Percentiles rank a stretch among this genome's conserved stretches.
Evolutionary conservation across 106 monocot species (phyloP).

Genomic region (Iris macrosiphon): DNA sequence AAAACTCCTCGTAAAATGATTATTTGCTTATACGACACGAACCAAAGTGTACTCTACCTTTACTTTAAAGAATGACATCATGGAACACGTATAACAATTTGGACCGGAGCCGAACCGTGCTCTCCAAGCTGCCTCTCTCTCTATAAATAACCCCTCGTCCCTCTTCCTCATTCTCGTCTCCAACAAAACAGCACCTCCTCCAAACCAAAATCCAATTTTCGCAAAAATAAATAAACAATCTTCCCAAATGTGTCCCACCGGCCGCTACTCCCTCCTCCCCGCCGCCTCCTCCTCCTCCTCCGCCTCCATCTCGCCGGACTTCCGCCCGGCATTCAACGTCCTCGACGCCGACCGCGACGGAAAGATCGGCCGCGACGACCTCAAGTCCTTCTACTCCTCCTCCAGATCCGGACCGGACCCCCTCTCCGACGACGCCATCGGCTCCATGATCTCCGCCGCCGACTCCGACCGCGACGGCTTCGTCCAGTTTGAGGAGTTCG

Average conservation of each 20-base stretch:
- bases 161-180: background rate
- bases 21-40: too few relatives aligned
- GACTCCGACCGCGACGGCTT: conserved; percentile 67
- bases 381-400: conserved; percentile 44
- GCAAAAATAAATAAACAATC: background rate
- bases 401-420: conserved; percentile 1
- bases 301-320: background rate
- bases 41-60: too few relatives aligned
- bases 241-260: conserved; percentile 57
- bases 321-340: conserved; percentile 69
- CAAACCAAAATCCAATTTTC: background rate
- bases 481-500: conserved; percentile 82
- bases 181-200: background rate
- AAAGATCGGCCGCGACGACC: conserved; percentile 70
- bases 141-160: background rate
- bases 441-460: conserved; percentile 74
- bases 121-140: background rate
- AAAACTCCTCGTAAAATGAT: too few relatives aligned
- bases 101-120: background rate
- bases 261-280: conserved; percentile 7
- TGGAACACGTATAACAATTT: background rate
- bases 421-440: conserved; percentile 41
- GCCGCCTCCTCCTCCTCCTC: too few relatives aligned
- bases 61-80: too few relatives aligned
- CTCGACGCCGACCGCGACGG: conserved; percentile 91